Base-by-base conservation (phyloP, 2,329 filamentous ascomycete species). In the Colletotrichum sp. region DNA sequence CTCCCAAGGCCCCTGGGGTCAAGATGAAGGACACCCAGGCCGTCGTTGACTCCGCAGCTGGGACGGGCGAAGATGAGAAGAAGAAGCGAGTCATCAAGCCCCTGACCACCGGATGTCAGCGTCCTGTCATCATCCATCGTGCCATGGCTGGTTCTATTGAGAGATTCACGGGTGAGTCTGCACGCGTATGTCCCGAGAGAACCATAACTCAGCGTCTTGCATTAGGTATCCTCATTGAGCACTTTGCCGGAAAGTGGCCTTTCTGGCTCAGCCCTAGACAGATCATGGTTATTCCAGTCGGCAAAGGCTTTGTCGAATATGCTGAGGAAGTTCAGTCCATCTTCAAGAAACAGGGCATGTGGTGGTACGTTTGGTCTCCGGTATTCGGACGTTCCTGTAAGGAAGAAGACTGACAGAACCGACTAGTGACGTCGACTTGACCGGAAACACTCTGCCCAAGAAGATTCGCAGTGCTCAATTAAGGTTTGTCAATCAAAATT, bases 261-360 rank as follows among this genome's bases (percentile, higher is more conserved):
- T 95, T 96, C 88, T 97, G 94, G 94, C 86, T 97, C 75, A 94
- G 92, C 78, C 94, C 94, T n/a, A 90, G 94, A 66, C 94, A 97
- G 84, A 91, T 97, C 76, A 88, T 86, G 67, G 83, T 86, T 55
- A 83, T 86, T 29, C 84, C 84, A 31, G 90, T 97, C 96, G 75
- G 94, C 84, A 92, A 93, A 65, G 88, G 90, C 55, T 93, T 89
- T 78, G 89, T 91, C 79, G 91, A 92, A 80, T 95, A 97, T 82
- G 94, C 94, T 76, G 87, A 92, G 80, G 93, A 96, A 83, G 91
- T 96, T 8, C 91, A 93, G 79, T 83, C 84, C 73, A 86, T 92
- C 75, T 93, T 96, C 85, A 90, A 92, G 80, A 87, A 89, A 74
- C 88, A 92, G 82, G 88, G 88, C 63, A 90, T 96, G 83, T 93